Conservation (phyloP, 345 rosid genomes). For the Rhizophora apiculata region DNA sequence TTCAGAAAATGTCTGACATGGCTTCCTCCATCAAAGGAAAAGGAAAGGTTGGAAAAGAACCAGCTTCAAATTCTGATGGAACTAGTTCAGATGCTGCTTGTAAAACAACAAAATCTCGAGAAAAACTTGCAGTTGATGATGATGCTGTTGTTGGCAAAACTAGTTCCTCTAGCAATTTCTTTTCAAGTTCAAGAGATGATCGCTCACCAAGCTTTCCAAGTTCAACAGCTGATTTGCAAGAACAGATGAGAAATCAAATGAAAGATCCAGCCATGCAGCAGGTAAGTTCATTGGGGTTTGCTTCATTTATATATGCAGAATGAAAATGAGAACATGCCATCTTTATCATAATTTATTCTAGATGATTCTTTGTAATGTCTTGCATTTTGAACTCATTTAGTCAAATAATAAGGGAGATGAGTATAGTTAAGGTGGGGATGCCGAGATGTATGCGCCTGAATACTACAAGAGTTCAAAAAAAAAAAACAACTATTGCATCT, state of each 20-base stretch:
- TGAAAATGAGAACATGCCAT: too few species aligned
- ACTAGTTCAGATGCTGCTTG: slow-evolving; percentile 25
- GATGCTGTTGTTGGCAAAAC: slow-evolving; percentile 39
- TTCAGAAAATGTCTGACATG: slow-evolving; percentile 83
- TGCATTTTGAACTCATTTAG: neutral
- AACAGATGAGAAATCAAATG: slow-evolving; percentile 89
- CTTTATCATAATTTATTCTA: too few species aligned
- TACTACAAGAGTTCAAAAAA: neutral
- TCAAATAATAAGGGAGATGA: neutral
- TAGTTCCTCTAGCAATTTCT: slow-evolving; percentile 36
- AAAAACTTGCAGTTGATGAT: slow-evolving; percentile 30
- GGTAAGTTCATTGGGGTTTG: slow-evolving; percentile 34
- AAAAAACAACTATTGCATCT: neutral
- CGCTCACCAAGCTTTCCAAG: slow-evolving; percentile 50
- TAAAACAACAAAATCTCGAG: slow-evolving; percentile 6
- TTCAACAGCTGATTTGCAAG: slow-evolving; percentile 68
- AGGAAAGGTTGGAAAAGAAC: slow-evolving; percentile 22
- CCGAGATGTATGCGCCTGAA: neutral
- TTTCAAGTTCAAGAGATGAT: slow-evolving; percentile 39
- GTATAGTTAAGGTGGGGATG: neutral
- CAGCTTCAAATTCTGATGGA: slow-evolving; percentile 23
- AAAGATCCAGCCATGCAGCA: slow-evolving; percentile 94
- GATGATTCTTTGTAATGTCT: neutral
- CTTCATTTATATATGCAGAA: neutral
- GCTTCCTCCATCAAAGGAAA: slow-evolving; percentile 56